Conservation (phyloP, 257 asterid genomes). For the Fraxinus cuspidata region DNA sequence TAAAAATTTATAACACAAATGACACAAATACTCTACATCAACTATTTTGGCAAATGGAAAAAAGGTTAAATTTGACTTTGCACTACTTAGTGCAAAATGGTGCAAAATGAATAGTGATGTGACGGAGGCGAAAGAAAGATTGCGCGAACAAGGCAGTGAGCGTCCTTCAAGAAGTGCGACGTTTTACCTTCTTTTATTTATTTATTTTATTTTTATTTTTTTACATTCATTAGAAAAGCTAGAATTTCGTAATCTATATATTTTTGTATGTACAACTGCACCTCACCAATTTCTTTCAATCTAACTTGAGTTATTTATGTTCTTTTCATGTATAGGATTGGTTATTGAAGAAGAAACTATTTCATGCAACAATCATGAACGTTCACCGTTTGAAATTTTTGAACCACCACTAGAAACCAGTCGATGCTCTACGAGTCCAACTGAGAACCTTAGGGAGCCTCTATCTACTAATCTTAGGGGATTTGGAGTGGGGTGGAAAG, state of each 20-base stretch:
- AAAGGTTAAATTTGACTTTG: too few relatives aligned
- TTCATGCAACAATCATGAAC: slow-evolving; percentile 43
- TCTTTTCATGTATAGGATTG: slow-evolving; percentile 47
- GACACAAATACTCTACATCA: too few relatives aligned
- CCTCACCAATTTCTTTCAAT: slow-evolving; percentile 7
- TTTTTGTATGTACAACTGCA: not conserved
- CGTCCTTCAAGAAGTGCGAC: slow-evolving; percentile 58
- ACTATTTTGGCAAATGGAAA: too few relatives aligned
- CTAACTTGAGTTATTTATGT: not conserved
- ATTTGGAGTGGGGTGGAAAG: slow-evolving; percentile 31
- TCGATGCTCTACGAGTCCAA: slow-evolving; percentile 38
- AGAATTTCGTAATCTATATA: slow-evolving; percentile 13
- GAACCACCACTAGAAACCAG: slow-evolving; percentile 42
- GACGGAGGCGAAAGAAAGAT: slow-evolving; percentile 63
- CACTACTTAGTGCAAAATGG: too few relatives aligned
- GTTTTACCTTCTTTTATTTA: slow-evolving; percentile 1
- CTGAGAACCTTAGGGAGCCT: slow-evolving; percentile 33
- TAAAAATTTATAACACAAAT: too few relatives aligned
- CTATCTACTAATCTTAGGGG: slow-evolving; percentile 48
- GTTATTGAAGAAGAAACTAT: slow-evolving; percentile 67
- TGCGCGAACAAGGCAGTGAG: slow-evolving; percentile 55
- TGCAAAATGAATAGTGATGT: not conserved
- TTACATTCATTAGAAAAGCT: slow-evolving; percentile 20
- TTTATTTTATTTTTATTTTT: not conserved
- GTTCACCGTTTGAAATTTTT: slow-evolving; percentile 32